These are phyloP conservation scores for Pinus albicaulis DNA, from an alignment of 75 land plant species.

Conservation along the genomic window DNA sequence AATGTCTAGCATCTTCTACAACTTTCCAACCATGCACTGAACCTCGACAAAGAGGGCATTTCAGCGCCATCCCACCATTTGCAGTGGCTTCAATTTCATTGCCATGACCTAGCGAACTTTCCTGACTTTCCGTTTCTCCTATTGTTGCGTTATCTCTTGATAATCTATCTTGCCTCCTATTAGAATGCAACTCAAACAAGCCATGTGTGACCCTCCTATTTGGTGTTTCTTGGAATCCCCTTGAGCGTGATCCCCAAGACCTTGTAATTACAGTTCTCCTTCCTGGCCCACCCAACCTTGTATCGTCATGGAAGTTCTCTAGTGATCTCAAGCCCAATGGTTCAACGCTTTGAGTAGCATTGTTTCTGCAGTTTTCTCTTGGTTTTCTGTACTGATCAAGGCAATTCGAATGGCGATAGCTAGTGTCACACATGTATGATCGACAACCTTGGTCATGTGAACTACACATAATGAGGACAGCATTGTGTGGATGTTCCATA, in stretches of 20 bases:
- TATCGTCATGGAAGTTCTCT: background rate
- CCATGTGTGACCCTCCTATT: background rate
- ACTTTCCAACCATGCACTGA: constrained; percentile 55
- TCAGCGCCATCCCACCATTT: constrained; percentile 10
- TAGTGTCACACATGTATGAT: constrained; percentile 88
- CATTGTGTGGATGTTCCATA: constrained; percentile 92
- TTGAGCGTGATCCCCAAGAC: background rate
- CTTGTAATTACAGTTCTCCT: too few species aligned
- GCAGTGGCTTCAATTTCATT: constrained; percentile 3
- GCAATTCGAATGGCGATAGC: constrained; percentile 85
- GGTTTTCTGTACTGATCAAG: constrained; percentile 64
- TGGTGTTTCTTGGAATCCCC: background rate
- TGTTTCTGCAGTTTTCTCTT: constrained; percentile 5
- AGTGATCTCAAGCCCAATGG: constrained; percentile 1
- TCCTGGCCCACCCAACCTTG: background rate
- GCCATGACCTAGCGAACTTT: background rate
- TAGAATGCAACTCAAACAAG: background rate
- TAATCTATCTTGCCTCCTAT: background rate
- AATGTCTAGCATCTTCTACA: constrained; percentile 53
- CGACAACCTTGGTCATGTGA: constrained; percentile 83
- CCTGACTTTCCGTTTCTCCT: constrained; percentile 1
- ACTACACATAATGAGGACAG: constrained; percentile 64
- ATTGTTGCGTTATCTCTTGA: background rate
- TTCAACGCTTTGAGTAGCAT: constrained; percentile 1
- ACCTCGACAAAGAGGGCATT: constrained; percentile 83